phyloP scores from a whole-genome alignment of 2,329 filamentous ascomycete species.

The Magnaporthiopsis poae region DNA sequence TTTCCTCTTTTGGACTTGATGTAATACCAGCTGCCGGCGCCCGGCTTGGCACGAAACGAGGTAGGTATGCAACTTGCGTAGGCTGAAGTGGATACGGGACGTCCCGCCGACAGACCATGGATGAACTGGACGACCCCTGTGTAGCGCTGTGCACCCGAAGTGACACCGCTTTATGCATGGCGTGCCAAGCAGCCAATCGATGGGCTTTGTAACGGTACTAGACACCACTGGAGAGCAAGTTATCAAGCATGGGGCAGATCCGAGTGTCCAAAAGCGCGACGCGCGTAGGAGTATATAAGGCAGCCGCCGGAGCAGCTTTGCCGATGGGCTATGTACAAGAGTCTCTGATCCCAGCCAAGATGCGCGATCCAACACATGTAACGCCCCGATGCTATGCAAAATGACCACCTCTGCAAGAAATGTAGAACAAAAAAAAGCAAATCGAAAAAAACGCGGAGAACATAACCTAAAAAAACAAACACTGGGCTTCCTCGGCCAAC shows the following conservation, averaged over 20 bases:
- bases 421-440: not conserved
- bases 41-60: no score
- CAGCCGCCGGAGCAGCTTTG: not conserved
- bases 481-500: not conserved
- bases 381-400: not conserved
- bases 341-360: not conserved
- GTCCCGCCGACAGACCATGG: no score
- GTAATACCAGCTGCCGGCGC: no score
- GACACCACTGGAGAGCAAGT: no score
- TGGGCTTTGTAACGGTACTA: no score
- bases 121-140: no score
- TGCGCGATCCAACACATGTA: not conserved
- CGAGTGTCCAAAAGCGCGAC: not conserved
- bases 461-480: not conserved
- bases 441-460: not conserved
- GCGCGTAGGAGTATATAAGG: not conserved
- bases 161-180: no score
- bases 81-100: no score
- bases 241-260: not conserved
- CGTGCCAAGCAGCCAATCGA: no score
- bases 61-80: no score
- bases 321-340: not conserved
- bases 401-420: not conserved
- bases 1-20: no score
- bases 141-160: no score